phyloP scores from a whole-genome alignment of 2,329 filamentous ascomycete species.

The Scolecobasidium constrictum region DNA sequence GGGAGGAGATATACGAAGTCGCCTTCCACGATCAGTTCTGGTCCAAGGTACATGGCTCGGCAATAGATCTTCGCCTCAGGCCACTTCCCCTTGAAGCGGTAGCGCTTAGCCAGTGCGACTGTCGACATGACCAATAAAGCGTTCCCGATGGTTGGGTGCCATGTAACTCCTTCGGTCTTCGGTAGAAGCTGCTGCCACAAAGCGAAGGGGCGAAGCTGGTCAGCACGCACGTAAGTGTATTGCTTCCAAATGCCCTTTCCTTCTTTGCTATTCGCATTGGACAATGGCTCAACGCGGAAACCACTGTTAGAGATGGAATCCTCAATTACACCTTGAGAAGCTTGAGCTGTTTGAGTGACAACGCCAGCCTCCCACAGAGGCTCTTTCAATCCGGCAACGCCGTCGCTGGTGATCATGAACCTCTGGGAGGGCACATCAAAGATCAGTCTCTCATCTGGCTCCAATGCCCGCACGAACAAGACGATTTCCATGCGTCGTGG shows the following conservation, averaged over 20 bases:
- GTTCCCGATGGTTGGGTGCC: conserved; percentile 43
- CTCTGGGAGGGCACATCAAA: conserved; percentile 17
- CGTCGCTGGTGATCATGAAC: conserved; percentile 22
- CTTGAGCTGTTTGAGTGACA: conserved; percentile 39
- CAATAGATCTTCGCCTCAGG: conserved; percentile 42
- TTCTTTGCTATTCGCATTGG: conserved; percentile 37
- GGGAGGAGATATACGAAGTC: conserved; percentile 44
- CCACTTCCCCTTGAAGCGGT: conserved; percentile 43
- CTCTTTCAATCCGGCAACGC: conserved; percentile 10
- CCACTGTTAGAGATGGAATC: conserved; percentile 38
- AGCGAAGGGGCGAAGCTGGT: conserved; percentile 43
- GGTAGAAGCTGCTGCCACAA: conserved; percentile 41
- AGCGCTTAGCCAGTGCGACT: conserved; percentile 41
- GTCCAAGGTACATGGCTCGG: conserved; percentile 44
- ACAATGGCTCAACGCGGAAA: conserved; percentile 46
- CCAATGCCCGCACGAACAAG: conserved; percentile 34
- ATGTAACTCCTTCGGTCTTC: conserved; percentile 26
- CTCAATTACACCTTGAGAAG: conserved; percentile 26
- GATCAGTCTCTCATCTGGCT: conserved; percentile 17
- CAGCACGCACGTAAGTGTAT: conserved; percentile 43
- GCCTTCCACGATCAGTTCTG: conserved; percentile 43
- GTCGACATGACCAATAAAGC: conserved; percentile 43
- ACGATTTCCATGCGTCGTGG: conserved; percentile 48
- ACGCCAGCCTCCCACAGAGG: conserved; percentile 48
- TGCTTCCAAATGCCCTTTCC: conserved; percentile 40